phyloP scores from a whole-genome alignment of 2,329 filamentous ascomycete genomes.

The Aspergillus pseudonomiae region DNA sequence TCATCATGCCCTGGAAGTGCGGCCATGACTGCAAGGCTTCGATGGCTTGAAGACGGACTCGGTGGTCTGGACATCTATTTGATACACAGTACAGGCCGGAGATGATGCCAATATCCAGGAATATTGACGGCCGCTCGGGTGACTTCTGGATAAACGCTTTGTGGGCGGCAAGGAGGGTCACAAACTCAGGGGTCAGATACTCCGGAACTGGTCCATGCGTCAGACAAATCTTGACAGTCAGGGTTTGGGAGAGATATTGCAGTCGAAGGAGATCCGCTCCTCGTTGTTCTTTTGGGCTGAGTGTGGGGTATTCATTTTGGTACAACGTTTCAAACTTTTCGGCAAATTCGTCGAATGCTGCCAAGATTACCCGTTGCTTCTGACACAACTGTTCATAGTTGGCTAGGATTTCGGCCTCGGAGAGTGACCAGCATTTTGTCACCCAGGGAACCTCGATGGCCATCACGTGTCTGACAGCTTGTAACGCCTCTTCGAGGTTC shows the following conservation, averaged over 20 bases:
- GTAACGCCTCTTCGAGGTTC: background rate
- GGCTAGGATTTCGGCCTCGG: conserved; percentile 9
- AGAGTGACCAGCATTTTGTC: conserved; percentile 15
- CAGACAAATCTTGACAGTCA: conserved; percentile 18
- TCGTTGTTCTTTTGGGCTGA: conserved; percentile 8
- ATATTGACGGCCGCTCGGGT: conserved; percentile 14
- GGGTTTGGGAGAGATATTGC: conserved; percentile 2
- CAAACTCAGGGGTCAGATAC: conserved; percentile 12
- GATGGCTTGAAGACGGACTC: conserved; percentile 17
- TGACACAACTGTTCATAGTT: conserved; percentile 8
- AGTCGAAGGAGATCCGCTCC: conserved; percentile 13
- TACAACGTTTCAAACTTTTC: background rate
- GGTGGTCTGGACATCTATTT: conserved; percentile 15
- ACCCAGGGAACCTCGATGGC: conserved; percentile 16
- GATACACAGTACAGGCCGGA: conserved; percentile 15
- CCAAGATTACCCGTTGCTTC: conserved; percentile 2
- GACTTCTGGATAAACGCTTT: conserved; percentile 10
- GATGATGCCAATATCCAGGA: conserved; percentile 16
- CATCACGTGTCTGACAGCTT: background rate
- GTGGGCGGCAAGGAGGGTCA: conserved; percentile 1
- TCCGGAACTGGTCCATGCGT: conserved; percentile 6
- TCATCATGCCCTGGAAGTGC: conserved; percentile 21
- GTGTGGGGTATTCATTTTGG: background rate
- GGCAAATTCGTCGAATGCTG: background rate
- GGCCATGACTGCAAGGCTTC: conserved; percentile 16